Evolutionary conservation across 176 grass and related monocot genomes (phyloP).

Genomic region (Ampelocalamus luodianensis): DNA sequence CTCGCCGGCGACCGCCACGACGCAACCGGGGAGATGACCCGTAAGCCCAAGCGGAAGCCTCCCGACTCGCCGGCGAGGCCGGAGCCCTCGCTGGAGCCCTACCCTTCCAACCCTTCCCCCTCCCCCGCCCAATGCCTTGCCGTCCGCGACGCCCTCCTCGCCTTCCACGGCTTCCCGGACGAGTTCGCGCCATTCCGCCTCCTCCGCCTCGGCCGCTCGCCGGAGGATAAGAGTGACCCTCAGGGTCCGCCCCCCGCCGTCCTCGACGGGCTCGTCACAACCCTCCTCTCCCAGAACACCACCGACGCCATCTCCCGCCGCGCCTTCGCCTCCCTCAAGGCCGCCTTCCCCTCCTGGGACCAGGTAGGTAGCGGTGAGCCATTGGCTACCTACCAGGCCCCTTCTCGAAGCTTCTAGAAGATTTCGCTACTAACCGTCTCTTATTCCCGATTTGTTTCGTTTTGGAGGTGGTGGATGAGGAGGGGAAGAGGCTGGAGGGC

Average conservation of each 20-base stretch:
- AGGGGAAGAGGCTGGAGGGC: slow-evolving; percentile 66
- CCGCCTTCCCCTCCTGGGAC: slow-evolving; percentile 71
- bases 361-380: slow-evolving; percentile 35
- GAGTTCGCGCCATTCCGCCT: slow-evolving; percentile 77
- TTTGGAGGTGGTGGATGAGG: slow-evolving; percentile 62
- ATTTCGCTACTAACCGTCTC: neutral
- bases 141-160: slow-evolving; percentile 73
- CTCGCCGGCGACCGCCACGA: slow-evolving; percentile 27
- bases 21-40: slow-evolving; percentile 52
- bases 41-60: slow-evolving; percentile 63
- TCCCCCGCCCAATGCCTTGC: slow-evolving; percentile 67
- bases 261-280: slow-evolving; percentile 76
- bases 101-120: slow-evolving; percentile 35
- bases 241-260: slow-evolving; percentile 33
- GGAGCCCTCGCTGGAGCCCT: slow-evolving; percentile 51
- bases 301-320: slow-evolving; percentile 80
- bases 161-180: slow-evolving; percentile 78
- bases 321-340: slow-evolving; percentile 80
- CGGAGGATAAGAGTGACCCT: neutral
- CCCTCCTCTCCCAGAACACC: slow-evolving; percentile 91
- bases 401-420: slow-evolving; percentile 10
- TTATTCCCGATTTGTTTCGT: neutral
- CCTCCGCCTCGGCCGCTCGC: slow-evolving; percentile 38
- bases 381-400: neutral
- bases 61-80: slow-evolving; percentile 13